Base-by-base conservation (phyloP, 331 rosid genomes). In the Acacia pycnantha region DNA sequence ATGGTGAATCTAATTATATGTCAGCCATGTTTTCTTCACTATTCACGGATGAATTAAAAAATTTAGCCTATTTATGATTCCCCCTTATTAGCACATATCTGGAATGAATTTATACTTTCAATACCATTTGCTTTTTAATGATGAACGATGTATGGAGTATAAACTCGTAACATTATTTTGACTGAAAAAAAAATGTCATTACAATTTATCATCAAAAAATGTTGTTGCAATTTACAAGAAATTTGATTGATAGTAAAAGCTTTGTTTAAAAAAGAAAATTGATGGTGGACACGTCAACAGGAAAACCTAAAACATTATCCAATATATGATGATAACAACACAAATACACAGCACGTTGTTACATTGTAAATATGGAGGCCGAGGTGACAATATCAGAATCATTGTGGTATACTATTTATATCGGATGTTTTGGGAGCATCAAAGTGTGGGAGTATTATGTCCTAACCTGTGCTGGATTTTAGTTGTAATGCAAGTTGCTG, bases 21-120 rank as follows among this genome's bases (percentile, higher is more conserved):
- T 48, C 73, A 77, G 41, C 66, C 59, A 83, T 76, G 50, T 61
- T 70, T 53, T 64, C 67, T 14, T 26, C 78, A 75, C 73, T 61
- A 47, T 13, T 48, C 74, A 78, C 78, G 37, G 27, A 66, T 66
- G 74, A 66, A 35, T 73, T 22, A 26, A 61, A 77, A 58, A 31
- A 72, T 62, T 67, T 18, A 37, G 61, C 77, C 56, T 77, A 56
- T 66, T 7, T 15, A 66, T 16, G 44, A 33, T 66, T 66, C 7
- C 11, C 4, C 46, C 71, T 66, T 66, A 7, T 33, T 66, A 31
- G 44, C 18, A 8, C 56, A 74, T 54, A 35, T 33, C 51, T 75
- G 6, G 40, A 53, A 16, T 74, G 29, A 33, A 51, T 31, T 18
- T 29, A 11, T 50, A 31, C 77, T 24, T 31, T 31, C 19, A 31